These are phyloP conservation scores for Pestalotiopsis sp. DNA, from an alignment of 2,329 filamentous ascomycete species.

Conservation along the genomic window DNA sequence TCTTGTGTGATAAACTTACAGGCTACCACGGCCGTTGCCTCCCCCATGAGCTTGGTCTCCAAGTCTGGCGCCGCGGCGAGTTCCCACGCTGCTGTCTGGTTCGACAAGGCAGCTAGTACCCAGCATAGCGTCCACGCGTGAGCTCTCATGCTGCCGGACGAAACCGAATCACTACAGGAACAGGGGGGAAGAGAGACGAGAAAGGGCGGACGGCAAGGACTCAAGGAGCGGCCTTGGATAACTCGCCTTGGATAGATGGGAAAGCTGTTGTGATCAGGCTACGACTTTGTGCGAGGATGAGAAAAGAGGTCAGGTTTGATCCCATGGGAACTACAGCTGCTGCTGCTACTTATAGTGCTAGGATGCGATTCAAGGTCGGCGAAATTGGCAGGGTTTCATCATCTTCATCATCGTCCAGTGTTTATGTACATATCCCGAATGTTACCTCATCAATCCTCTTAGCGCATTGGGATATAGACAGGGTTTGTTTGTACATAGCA, in stretches of 20 bases:
- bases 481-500: no score
- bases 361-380: background rate
- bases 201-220: no score
- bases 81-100: background rate
- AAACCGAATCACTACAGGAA: no score
- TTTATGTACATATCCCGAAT: no score
- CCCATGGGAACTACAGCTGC: no score
- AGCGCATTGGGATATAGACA: no score
- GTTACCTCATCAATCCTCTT: no score
- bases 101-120: background rate
- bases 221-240: no score
- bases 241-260: no score
- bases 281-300: background rate
- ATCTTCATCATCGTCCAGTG: background rate
- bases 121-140: background rate
- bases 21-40: background rate
- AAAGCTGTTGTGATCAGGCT: no score
- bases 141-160: background rate
- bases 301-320: no score
- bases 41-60: background rate
- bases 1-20: background rate
- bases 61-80: background rate
- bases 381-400: constrained; percentile 1
- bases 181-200: no score
- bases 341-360: background rate